These are phyloP conservation scores for Trichoderma sp. DNA, from an alignment of 2,329 filamentous ascomycete genomes.

Conservation along the genomic window DNA sequence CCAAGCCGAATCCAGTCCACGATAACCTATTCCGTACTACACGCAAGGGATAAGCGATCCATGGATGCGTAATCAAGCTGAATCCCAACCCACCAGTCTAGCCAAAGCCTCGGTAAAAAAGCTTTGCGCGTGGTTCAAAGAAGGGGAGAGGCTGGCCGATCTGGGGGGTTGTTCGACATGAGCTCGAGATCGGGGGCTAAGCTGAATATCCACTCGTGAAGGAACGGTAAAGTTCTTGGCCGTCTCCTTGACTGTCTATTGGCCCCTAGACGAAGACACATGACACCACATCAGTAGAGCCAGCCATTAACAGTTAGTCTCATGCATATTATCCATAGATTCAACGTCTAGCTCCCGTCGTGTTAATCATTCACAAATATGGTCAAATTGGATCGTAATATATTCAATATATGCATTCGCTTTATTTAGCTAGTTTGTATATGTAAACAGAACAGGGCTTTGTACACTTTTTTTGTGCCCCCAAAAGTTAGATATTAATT, in stretches of 20 bases:
- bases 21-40: neutral
- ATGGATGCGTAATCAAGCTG: neutral
- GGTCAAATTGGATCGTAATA: neutral
- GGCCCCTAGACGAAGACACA: neutral
- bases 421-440: slow-evolving; percentile 2
- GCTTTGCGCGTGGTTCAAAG: neutral
- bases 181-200: neutral
- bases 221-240: neutral
- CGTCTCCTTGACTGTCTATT: neutral
- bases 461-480: neutral
- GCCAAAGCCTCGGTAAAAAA: neutral
- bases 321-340: neutral
- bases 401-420: neutral
- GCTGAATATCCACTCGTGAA: neutral
- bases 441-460: neutral
- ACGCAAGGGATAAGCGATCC: neutral
- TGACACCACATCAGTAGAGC: neutral
- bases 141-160: neutral
- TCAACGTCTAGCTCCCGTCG: neutral
- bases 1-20: neutral
- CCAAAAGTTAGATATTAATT: neutral
- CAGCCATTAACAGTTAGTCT: neutral
- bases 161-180: neutral
- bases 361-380: neutral
- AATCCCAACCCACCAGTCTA: neutral